These are phyloP conservation scores for Copromyces sp. DNA, from an alignment of 495 filamentous ascomycete genomes.

Conservation along the genomic window DNA sequence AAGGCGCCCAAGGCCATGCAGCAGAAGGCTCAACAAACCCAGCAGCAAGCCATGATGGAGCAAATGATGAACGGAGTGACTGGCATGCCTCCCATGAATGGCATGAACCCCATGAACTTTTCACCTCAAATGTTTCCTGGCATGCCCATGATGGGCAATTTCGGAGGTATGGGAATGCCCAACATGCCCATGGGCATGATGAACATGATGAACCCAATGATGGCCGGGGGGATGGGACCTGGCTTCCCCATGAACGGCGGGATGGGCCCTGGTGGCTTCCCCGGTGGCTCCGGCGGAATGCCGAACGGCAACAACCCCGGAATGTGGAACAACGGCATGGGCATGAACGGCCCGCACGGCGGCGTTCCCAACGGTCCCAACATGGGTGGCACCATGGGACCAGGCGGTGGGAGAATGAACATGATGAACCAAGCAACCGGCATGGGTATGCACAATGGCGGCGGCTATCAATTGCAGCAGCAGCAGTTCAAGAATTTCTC, in stretches of 20 bases:
- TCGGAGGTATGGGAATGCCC: constrained; percentile 15
- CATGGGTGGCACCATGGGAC: neutral
- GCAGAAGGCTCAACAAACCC: constrained; percentile 31
- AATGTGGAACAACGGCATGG: constrained; percentile 38
- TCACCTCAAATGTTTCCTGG: constrained; percentile 20
- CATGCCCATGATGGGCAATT: constrained; percentile 23
- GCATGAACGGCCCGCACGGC: constrained; percentile 26
- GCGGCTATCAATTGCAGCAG: constrained; percentile 21
- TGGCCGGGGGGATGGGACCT: constrained; percentile 37
- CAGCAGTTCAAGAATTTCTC: constrained; percentile 30
- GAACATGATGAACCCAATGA: constrained; percentile 45
- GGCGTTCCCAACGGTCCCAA: constrained; percentile 40
- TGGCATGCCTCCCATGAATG: constrained; percentile 29
- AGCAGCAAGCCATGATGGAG: constrained; percentile 25
- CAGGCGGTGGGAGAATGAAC: constrained; percentile 8
- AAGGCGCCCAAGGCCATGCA: constrained; percentile 50
- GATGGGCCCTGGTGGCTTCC: constrained; percentile 37
- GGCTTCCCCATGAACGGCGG: constrained; percentile 36
- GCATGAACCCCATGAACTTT: constrained; percentile 26
- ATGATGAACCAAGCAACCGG: constrained; percentile 32
- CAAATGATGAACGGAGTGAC: constrained; percentile 25
- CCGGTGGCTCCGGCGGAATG: constrained; percentile 11
- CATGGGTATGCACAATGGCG: constrained; percentile 28
- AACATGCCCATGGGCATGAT: constrained; percentile 29
- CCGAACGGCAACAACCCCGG: constrained; percentile 4